phyloP scores from a whole-genome alignment of 2,329 filamentous ascomycete species.

The Alternaria arbusti region DNA sequence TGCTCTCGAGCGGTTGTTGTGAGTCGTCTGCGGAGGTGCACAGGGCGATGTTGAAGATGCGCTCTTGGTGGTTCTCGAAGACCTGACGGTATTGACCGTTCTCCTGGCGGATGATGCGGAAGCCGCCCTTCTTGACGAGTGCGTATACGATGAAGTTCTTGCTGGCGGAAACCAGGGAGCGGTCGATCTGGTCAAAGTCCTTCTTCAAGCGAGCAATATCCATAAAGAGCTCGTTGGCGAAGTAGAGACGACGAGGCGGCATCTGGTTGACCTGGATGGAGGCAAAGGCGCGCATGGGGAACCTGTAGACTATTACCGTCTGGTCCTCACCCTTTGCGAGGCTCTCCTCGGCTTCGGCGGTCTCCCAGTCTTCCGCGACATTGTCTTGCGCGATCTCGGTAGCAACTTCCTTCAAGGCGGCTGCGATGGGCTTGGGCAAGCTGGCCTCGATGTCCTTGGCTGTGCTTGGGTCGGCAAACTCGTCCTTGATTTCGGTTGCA shows the following conservation, averaged over 20 bases:
- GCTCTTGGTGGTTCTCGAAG: constrained; percentile 88
- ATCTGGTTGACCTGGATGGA: constrained; percentile 74
- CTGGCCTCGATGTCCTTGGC: constrained; percentile 61
- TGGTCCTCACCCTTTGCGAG: constrained; percentile 70
- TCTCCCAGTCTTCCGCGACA: constrained; percentile 91
- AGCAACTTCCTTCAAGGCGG: constrained; percentile 64
- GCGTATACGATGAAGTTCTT: constrained; percentile 93
- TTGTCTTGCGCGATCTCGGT: constrained; percentile 61
- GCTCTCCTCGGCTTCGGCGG: constrained; percentile 75
- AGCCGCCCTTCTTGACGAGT: constrained; percentile 88
- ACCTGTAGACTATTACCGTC: constrained; percentile 85
- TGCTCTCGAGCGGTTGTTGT: constrained; percentile 63
- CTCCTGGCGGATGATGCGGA: constrained; percentile 92
- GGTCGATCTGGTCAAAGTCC: constrained; percentile 96
- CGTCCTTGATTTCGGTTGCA: constrained; percentile 51
- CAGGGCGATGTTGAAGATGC: constrained; percentile 91
- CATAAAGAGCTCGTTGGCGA: constrained; percentile 82
- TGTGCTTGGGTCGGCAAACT: constrained; percentile 62
- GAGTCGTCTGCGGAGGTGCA: constrained; percentile 68
- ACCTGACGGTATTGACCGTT: constrained; percentile 91
- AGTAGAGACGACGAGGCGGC: constrained; percentile 64
- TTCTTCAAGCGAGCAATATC: constrained; percentile 96
- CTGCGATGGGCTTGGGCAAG: constrained; percentile 60
- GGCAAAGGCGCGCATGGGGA: constrained; percentile 96
- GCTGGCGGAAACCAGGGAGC: constrained; percentile 87